Evolutionary conservation across 371 early-diverging fungal species (phyloP).

Genomic region (Batkoa obscura): DNA sequence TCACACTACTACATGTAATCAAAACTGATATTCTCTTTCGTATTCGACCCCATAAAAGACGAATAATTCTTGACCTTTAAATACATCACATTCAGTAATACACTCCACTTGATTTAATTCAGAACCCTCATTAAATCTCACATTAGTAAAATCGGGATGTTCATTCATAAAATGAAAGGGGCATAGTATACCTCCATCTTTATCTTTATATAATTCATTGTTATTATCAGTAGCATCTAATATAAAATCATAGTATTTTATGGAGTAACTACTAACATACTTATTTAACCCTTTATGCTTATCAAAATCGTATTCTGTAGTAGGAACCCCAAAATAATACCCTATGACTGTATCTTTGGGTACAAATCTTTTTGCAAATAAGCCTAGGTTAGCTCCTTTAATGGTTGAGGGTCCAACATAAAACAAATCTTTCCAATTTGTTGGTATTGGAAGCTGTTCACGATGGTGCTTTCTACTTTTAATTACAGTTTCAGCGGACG

Average conservation of each 20-base stretch:
- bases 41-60: constrained; percentile 56
- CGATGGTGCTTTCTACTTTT: neutral
- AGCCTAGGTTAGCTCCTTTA: constrained; percentile 45
- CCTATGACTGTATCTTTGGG: constrained; percentile 55
- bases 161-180: constrained; percentile 81
- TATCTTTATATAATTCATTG: constrained; percentile 47
- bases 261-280: constrained; percentile 50
- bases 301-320: constrained; percentile 78
- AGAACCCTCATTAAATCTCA: constrained; percentile 48
- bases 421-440: constrained; percentile 31
- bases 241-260: constrained; percentile 64
- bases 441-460: constrained; percentile 17
- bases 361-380: constrained; percentile 52
- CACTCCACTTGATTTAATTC: constrained; percentile 64
- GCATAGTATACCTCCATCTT: constrained; percentile 39
- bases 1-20: too few relatives aligned
- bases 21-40: constrained; percentile 10
- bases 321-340: constrained; percentile 84
- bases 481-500: neutral
- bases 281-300: constrained; percentile 61
- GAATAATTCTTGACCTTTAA: constrained; percentile 54
- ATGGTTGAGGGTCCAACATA: constrained; percentile 36
- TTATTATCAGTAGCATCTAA: constrained; percentile 66
- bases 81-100: constrained; percentile 38
- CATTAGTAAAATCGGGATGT: constrained; percentile 29